These are phyloP conservation scores for Moniliella sp. DNA, from an alignment of 1,284 basidiomycete genomes.

Conservation along the genomic window DNA sequence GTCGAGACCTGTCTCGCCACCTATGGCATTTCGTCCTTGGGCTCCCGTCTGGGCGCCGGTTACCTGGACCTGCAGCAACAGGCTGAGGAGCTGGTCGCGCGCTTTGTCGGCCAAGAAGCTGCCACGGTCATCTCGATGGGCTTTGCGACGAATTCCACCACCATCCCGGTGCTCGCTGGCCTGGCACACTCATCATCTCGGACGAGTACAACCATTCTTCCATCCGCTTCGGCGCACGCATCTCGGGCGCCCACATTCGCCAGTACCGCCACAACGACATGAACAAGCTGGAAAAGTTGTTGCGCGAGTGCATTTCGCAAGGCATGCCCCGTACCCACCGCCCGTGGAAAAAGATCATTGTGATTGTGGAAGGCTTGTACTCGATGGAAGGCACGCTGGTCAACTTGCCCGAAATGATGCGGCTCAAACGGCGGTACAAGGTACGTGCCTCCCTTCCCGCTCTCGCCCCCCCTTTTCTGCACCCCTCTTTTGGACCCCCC, in stretches of 20 bases:
- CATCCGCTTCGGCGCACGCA: constrained; percentile 72
- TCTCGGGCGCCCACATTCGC: constrained; percentile 69
- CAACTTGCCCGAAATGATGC: constrained; percentile 59
- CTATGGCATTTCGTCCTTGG: constrained; percentile 52
- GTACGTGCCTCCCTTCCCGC: no score
- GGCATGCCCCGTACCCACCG: constrained; percentile 89
- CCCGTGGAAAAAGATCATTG: constrained; percentile 92
- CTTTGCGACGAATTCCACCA: constrained; percentile 89
- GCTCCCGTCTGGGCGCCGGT: constrained; percentile 60
- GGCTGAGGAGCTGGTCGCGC: constrained; percentile 66
- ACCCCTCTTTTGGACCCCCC: no score
- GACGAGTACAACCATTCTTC: constrained; percentile 93
- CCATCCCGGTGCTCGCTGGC: constrained; percentile 67
- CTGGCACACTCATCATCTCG: constrained; percentile 89
- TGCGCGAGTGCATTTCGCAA: constrained; percentile 81
- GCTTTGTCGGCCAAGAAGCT: constrained; percentile 72
- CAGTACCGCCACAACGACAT: constrained; percentile 97
- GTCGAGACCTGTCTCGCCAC: constrained; percentile 43
- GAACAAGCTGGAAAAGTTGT: constrained; percentile 53
- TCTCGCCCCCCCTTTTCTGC: no score
- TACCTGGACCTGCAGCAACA: constrained; percentile 60
- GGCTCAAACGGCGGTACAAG: constrained; percentile 87
- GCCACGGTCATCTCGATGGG: constrained; percentile 83
- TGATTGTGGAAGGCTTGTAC: constrained; percentile 86
- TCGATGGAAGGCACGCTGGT: constrained; percentile 92